Evolutionary conservation across 768 basidiomycete genomes (phyloP), one percentile per base, ranked within the genome.

Genomic region (Agrocybe pediades): DNA sequence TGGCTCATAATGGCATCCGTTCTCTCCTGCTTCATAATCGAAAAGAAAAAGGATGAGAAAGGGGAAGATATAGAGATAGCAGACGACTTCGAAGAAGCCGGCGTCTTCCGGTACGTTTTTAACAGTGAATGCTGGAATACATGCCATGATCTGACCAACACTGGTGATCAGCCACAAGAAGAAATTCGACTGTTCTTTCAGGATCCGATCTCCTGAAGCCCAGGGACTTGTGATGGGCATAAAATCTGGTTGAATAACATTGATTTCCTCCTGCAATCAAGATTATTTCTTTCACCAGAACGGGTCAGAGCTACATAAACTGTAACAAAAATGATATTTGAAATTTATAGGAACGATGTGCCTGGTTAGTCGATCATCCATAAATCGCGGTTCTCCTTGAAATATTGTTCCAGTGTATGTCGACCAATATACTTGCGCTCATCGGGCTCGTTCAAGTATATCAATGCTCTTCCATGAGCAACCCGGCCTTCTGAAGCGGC

Each of bases 381-480:
- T 17, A 62, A 42, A 17, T 59, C 46, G 27, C 54, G 55, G 27
- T 64, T 65, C 11, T 58, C 62, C 43, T 57, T 52, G 24, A 71
- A 55, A 46, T 63, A 69, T 17, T 69, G 63, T 26, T 51, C 53
- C 43, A 44, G 54, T 19, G 46, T 59, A 41, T 56, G 49, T 42
- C 45, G 39, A 4, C 55, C 55, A 11, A 57, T 26, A 19, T 41
- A 49, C 49, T 57, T 57, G 24, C 43, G 29, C 27, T 55, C 54
- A 17, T 29, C 50, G 15, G 61, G 55, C 6, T 30, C 45, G 17
- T 59, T 39, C 39, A 59, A 61, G 15, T 50, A 27, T 8, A 46
- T 53, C 51, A 62, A 65, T 44, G 67, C 67, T 3, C n/a, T 24
- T 3, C 67, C 66, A 8, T 60, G 21, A 8, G 56, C 49, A 15